Base-by-base conservation (phyloP, 805 yeast genomes). In the Jamesozyma jinghongensis region DNA sequence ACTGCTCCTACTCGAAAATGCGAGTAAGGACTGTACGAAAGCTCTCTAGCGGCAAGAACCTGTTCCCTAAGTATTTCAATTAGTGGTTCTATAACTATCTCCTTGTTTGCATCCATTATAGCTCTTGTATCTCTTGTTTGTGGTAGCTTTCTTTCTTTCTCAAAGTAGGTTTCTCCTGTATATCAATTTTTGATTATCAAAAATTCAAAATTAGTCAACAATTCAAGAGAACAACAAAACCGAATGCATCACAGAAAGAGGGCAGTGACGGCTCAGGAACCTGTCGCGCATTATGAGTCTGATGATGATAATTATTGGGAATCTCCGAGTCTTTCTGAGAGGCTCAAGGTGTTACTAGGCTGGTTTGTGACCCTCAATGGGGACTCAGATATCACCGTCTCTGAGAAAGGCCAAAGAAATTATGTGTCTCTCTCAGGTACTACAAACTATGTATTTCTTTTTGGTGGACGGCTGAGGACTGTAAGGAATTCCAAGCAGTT, bases 1-100 rank as follows among this genome's bases (percentile, higher is more conserved):
- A 80, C 74, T 40, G 94, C 85, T 0, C 97, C 97, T 2, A 90
- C 98, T 43, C 61, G 47, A 48, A 68, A 69, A 10, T 63, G 56
- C 5, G 73, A 68, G 44, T 69, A 74, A 3, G 79, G 79, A 11
- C 70, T 60, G 50, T 74, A 73, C 1, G 77, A 65, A 14, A 61
- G 49, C 5, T 56, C 52, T 25, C 70, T 62, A 3, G 76, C 74
- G 32, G 52, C 50, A 10, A 63, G 43, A 2, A 65, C 56, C 36
- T 55, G 48, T 12, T 50, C 28, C 37, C 52, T 60, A 36, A 70
- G 47, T 8, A 36, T 26, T 4, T 46, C 45, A 18, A 61, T 43
- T 30, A 52, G 44, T 39, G 27, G 34, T 34, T 43, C 48, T 18
- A 39, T 38, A 19, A 37, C 29, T 19, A 20, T n/a, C 20, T 14